These are phyloP conservation scores for Cephalotrichum gorgonifer DNA, from an alignment of 2,329 filamentous ascomycete species.

Conservation along the genomic window DNA sequence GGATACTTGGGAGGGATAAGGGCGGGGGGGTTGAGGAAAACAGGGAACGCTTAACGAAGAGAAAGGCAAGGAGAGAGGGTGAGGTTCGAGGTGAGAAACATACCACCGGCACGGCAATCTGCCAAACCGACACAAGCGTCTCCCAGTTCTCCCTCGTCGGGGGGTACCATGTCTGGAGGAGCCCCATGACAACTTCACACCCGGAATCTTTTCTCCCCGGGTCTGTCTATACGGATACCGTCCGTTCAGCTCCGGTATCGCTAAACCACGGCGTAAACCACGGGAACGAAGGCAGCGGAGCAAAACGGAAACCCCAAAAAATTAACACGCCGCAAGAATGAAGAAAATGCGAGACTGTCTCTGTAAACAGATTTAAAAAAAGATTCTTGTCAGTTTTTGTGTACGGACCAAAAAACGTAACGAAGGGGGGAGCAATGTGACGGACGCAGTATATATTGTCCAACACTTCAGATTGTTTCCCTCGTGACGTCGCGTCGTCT, in stretches of 20 bases:
- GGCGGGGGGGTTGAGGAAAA: constrained; percentile 1
- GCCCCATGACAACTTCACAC: constrained; percentile 23
- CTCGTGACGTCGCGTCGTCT: background rate
- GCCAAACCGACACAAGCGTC: constrained; percentile 38
- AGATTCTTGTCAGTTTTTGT: too few species aligned
- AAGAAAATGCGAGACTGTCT: too few species aligned
- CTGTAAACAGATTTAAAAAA: too few species aligned
- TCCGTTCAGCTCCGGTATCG: too few species aligned
- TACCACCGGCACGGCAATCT: constrained; percentile 42
- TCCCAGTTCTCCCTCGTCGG: constrained; percentile 49
- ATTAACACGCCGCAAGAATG: too few species aligned
- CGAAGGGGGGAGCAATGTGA: too few species aligned
- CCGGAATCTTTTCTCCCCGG: background rate
- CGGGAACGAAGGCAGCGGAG: too few species aligned
- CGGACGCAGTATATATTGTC: too few species aligned
- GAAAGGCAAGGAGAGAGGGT: background rate
- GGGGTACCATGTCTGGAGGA: constrained; percentile 45
- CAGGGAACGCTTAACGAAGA: background rate
- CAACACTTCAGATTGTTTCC: background rate
- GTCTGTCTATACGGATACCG: too few species aligned
- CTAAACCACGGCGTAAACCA: too few species aligned
- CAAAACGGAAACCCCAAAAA: too few species aligned
- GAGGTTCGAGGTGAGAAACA: constrained; percentile 9
- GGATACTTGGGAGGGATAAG: background rate
- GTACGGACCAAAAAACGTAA: too few species aligned